phyloP scores from a whole-genome alignment of 2,329 filamentous ascomycete species.

The Cladosporium velox region DNA sequence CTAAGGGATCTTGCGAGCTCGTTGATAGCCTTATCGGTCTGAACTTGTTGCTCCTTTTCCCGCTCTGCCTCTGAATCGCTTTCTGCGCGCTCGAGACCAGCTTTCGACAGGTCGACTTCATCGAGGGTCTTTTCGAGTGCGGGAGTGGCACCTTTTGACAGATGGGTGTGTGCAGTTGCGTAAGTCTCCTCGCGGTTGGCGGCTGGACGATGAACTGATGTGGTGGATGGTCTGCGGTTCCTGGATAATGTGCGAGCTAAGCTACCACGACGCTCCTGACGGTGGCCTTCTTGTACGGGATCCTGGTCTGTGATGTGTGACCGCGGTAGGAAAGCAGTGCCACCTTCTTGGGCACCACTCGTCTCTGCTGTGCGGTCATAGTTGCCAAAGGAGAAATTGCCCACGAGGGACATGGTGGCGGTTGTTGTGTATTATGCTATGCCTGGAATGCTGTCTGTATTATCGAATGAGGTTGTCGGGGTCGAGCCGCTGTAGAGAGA shows the following conservation, averaged over 20 bases:
- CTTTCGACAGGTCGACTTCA: constrained; percentile 27
- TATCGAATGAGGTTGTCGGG: not conserved
- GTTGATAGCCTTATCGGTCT: constrained; percentile 41
- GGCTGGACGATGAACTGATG: constrained; percentile 2
- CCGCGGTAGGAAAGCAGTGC: constrained; percentile 32
- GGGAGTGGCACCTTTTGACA: constrained; percentile 21
- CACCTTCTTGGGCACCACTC: constrained; percentile 40
- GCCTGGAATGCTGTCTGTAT: constrained; percentile 4
- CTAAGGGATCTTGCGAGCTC: constrained; percentile 47
- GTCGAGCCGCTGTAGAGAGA: not conserved
- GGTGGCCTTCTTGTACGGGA: constrained; percentile 22
- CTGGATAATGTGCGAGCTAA: constrained; percentile 22
- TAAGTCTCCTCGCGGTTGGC: constrained; percentile 12
- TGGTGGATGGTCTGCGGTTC: constrained; percentile 1
- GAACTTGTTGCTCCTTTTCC: constrained; percentile 27
- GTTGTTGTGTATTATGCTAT: constrained; percentile 8
- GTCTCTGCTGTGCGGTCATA: constrained; percentile 43
- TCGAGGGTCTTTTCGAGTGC: constrained; percentile 21
- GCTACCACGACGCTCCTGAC: constrained; percentile 22
- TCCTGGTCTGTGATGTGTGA: constrained; percentile 28
- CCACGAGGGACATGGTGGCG: constrained; percentile 45
- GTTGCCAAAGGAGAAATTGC: constrained; percentile 46
- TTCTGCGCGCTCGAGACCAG: constrained; percentile 30
- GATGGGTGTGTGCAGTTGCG: constrained; percentile 4
- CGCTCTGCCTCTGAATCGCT: constrained; percentile 24